Conservation (phyloP, 2,329 filamentous ascomycete genomes). For the Gnomoniopsis sp. region DNA sequence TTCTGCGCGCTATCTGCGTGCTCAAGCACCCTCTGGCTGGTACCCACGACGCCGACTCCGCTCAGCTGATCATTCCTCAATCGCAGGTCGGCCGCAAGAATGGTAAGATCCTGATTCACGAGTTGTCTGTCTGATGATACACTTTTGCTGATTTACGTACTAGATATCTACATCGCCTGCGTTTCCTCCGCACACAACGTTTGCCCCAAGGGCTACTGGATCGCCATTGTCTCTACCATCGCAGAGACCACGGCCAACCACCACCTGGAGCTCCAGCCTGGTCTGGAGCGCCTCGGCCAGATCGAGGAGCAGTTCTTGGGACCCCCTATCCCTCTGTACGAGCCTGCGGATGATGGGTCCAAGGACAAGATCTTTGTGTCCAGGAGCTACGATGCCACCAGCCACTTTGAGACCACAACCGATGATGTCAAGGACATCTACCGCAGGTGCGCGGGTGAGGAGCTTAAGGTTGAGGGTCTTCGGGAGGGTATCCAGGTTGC, state of each 20-base stretch:
- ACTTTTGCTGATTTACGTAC: slow-evolving; percentile 15
- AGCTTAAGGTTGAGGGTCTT: slow-evolving; percentile 83
- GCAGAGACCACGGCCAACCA: slow-evolving; percentile 90
- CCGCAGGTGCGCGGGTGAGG: slow-evolving; percentile 74
- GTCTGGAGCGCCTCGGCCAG: slow-evolving; percentile 84
- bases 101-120: slow-evolving; percentile 50
- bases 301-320: slow-evolving; percentile 98
- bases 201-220: slow-evolving; percentile 98
- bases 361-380: slow-evolving; percentile 95
- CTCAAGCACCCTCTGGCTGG: slow-evolving; percentile 91
- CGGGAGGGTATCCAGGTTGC: slow-evolving; percentile 74
- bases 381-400: slow-evolving; percentile 97
- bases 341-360: slow-evolving; percentile 77
- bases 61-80: slow-evolving; percentile 96
- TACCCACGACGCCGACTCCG: slow-evolving; percentile 83
- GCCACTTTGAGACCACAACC: slow-evolving; percentile 89
- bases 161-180: slow-evolving; percentile 95
- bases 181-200: slow-evolving; percentile 96
- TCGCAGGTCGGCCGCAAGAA: slow-evolving; percentile 96
- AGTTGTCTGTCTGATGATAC: neutral
- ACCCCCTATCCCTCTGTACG: slow-evolving; percentile 87
- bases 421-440: slow-evolving; percentile 97
- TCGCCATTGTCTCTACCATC: slow-evolving; percentile 97
- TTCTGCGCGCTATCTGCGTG: slow-evolving; percentile 96
- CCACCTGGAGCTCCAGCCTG: slow-evolving; percentile 89